phyloP scores from a whole-genome alignment of 2,329 filamentous ascomycete genomes.

The Sphaerulina vaccinii region DNA sequence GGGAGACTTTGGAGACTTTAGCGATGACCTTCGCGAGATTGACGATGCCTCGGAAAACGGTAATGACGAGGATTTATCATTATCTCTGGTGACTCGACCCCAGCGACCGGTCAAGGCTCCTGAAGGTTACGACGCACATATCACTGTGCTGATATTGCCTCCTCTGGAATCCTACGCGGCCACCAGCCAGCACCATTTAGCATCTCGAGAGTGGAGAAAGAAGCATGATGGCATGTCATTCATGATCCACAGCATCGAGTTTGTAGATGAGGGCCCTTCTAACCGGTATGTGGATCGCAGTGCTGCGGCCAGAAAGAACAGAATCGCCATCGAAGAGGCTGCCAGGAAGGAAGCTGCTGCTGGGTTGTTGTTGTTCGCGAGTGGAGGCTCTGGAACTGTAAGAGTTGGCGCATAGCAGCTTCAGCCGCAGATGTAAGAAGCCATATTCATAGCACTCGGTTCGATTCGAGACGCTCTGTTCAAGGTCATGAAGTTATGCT shows the following conservation, averaged over 20 bases:
- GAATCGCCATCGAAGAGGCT: constrained; percentile 44
- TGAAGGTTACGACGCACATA: constrained; percentile 73
- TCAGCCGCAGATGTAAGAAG: too few species aligned
- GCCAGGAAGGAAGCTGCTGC: constrained; percentile 36
- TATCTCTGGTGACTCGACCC: constrained; percentile 32
- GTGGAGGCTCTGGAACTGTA: constrained; percentile 19
- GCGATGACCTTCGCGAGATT: constrained; percentile 34
- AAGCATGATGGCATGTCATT: constrained; percentile 86
- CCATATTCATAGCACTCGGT: too few species aligned
- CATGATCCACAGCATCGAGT: constrained; percentile 76
- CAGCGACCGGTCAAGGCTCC: constrained; percentile 64
- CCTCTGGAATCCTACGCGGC: constrained; percentile 72
- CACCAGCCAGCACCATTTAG: constrained; percentile 75
- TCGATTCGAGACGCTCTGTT: too few species aligned
- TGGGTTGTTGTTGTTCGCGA: constrained; percentile 33
- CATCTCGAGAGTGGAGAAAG: constrained; percentile 74
- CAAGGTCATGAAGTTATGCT: too few species aligned
- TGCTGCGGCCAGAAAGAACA: constrained; percentile 50
- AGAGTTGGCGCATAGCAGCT: constrained; percentile 23
- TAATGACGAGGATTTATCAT: constrained; percentile 37
- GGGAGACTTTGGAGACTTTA: constrained; percentile 72
- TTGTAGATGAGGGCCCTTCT: constrained; percentile 73
- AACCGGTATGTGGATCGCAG: constrained; percentile 46
- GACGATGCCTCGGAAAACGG: constrained; percentile 33
- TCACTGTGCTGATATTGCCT: constrained; percentile 82